phyloP scores from a whole-genome alignment of 257 asterid genomes.

The Solanum sparsipilum region DNA sequence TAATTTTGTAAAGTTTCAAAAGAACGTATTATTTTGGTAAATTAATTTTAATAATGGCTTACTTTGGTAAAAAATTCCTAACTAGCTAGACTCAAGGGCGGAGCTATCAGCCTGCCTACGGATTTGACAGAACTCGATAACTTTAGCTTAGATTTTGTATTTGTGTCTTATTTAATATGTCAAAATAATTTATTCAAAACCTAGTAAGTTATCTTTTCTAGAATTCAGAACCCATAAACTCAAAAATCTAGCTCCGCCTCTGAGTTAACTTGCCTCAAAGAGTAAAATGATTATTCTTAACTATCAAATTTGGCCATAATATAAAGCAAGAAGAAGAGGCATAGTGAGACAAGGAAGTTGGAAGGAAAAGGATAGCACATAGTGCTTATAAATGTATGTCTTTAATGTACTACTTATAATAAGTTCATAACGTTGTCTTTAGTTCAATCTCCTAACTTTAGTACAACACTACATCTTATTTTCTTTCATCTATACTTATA shows the following conservation, averaged over 20 bases:
- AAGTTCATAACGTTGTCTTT: background rate
- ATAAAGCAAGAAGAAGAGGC: background rate
- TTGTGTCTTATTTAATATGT: background rate
- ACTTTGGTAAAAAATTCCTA: no score
- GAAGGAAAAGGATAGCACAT: background rate
- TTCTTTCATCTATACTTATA: background rate
- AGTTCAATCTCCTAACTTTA: background rate
- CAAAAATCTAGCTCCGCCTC: background rate
- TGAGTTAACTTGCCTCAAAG: background rate
- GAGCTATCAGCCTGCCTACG: background rate
- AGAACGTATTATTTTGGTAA: no score
- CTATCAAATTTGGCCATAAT: background rate
- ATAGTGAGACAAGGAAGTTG: background rate
- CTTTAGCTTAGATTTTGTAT: background rate
- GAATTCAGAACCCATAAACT: background rate
- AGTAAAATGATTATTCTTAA: background rate
- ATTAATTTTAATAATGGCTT: no score
- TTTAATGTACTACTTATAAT: background rate
- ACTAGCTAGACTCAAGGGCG: background rate
- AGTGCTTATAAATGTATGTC: background rate
- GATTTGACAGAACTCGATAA: background rate
- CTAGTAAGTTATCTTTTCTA: background rate
- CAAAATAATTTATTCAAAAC: background rate
- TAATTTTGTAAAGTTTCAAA: no score
- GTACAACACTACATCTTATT: background rate